Base-by-base conservation (phyloP, 2,329 filamentous ascomycete species). In the Achaetomium macrosporum region DNA sequence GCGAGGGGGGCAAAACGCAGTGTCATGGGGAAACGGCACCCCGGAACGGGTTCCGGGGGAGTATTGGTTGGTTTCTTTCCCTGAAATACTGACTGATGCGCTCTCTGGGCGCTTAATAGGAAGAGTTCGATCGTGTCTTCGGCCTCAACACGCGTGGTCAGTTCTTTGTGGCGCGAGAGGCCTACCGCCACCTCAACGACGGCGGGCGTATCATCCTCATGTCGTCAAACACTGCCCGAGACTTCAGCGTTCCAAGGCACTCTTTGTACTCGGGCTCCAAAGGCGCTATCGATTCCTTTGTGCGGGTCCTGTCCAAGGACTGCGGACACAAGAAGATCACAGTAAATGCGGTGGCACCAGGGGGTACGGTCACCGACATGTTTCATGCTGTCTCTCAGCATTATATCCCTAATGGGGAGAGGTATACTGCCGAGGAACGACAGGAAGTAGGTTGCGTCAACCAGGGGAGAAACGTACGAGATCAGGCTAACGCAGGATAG, bases 201-300 rank as follows among this genome's bases (percentile, higher is more conserved):
- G 81, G 83, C 53, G 85, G 86, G 44, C 78, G 85, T 41, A 73
- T 90, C 61, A 85, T 90, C 68, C 75, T 90, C 59, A 90, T 87
- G 82, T 81, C 78, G 31, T 85, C 79, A 53, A 88, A 88, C 68
- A 85, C 84, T 0, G 69, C 85, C 66, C 69, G 85, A 73, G 85
- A 70, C 53, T 78, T 82, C 66, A 84, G 79, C 46, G 84, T 90
- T n/a, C 83, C 83, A 55, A 81, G 82, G 64, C 86, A 90, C 67
- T 77, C 83, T 13, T 76, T 90, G 44, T 90, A 90, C 75, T 86
- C 85, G 17, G 85, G 82, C 13, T 82, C 77, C 68, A 90, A 90
- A 76, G 87, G 85, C 62, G 82, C 87, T 36, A 84, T 90, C 56
- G 87, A 89, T 69, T 85, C 84, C 11, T 88, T 90, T 69, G 84